A percentile compares a stretch with the other conserved stretches of the same genome.
These are phyloP conservation scores for Fusarium annulatum DNA, from an alignment of 2,329 filamentous ascomycete species.

Conservation along the genomic window DNA sequence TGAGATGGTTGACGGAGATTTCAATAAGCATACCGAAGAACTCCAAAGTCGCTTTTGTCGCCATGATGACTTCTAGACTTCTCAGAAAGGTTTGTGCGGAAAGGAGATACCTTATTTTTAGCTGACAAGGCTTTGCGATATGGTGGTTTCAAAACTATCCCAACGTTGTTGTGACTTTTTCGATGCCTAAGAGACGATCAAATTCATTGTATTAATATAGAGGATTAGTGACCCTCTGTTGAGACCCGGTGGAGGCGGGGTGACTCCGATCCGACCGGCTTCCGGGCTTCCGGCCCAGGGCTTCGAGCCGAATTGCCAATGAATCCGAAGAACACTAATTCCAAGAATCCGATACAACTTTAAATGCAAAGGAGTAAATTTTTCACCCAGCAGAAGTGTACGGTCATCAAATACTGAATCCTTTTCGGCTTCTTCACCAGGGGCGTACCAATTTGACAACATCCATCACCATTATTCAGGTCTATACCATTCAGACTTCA, in stretches of 20 bases:
- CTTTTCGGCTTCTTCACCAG: background rate
- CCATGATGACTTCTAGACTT: background rate
- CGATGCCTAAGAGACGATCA: background rate
- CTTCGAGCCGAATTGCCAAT: background rate
- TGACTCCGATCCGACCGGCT: background rate
- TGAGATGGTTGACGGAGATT: background rate
- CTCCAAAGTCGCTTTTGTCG: background rate
- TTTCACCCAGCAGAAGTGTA: rapidly evolving
- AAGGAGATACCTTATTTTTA: no score
- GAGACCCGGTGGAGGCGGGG: background rate
- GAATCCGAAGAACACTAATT: background rate
- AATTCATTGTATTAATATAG: background rate
- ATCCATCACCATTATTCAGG: background rate
- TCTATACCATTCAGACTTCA: background rate
- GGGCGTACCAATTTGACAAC: background rate
- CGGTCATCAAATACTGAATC: rapidly evolving
- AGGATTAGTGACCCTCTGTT: background rate
- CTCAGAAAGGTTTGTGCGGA: background rate
- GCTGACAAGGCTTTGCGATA: background rate
- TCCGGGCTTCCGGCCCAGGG: background rate
- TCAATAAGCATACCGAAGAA: background rate
- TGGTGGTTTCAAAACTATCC: no score
- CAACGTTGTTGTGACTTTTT: background rate
- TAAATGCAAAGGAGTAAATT: background rate
- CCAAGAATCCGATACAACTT: rapidly evolving